A percentile compares a stretch with the other conserved stretches of the same genome.
Evolutionary conservation across 1,284 basidiomycete species (phyloP).

Genomic region (Cystobasidium slooffiae): DNA sequence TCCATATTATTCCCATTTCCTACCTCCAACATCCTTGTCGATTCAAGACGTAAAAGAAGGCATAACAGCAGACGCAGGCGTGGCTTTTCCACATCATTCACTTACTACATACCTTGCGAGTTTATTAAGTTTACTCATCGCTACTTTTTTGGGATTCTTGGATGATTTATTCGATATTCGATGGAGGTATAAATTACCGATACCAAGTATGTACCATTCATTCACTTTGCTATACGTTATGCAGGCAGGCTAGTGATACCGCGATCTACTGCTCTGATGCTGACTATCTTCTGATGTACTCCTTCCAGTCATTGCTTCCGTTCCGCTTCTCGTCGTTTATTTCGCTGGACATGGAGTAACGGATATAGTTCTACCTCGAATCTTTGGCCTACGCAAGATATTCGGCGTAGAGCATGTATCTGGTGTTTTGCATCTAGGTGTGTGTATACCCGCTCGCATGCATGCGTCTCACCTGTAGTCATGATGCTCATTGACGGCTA

Average conservation of each 20-base stretch:
- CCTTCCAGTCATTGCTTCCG: constrained; percentile 76
- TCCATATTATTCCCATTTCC: constrained; percentile 51
- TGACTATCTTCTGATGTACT: not conserved
- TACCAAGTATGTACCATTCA: constrained; percentile 63
- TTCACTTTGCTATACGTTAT: not conserved
- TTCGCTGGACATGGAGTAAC: constrained; percentile 92
- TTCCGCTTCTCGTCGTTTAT: constrained; percentile 94
- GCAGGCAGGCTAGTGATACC: not conserved
- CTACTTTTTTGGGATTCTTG: constrained; percentile 90
- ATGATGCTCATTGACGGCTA: not conserved
- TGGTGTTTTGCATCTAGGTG: constrained; percentile 82
- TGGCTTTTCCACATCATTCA: constrained; percentile 55
- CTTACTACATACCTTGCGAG: constrained; percentile 91
- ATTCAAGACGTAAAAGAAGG: constrained; percentile 4
- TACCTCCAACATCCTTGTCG: constrained; percentile 62
- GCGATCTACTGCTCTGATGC: not conserved
- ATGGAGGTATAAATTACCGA: constrained; percentile 97
- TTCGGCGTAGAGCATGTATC: constrained; percentile 61
- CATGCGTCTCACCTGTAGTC: not conserved
- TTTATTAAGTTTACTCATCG: constrained; percentile 83
- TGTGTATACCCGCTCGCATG: constrained; percentile 12
- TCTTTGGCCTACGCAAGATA: constrained; percentile 52
- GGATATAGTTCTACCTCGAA: constrained; percentile 89
- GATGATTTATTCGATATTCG: constrained; percentile 99
- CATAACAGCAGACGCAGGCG: constrained; percentile 23